Evolutionary conservation across 2,329 filamentous ascomycete genomes (phyloP), one percentile per base, ranked within the genome.

Genomic region (Onygenales sp.): DNA sequence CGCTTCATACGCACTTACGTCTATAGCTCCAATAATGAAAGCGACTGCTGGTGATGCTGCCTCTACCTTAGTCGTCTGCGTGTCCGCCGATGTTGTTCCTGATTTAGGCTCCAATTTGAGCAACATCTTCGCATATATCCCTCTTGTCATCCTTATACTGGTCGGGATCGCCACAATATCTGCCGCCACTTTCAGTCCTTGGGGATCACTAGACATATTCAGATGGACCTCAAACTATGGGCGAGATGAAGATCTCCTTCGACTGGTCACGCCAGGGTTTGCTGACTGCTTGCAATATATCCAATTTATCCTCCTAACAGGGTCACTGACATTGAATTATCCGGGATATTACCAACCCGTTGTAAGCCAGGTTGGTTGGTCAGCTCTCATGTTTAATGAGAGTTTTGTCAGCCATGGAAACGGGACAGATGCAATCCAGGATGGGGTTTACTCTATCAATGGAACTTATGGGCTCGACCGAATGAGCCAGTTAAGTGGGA

Each of bases 211-310:
- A 6, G 87, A 98, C 66, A 78, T 92, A 17, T 97, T 97, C 67
- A 85, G 88, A 60, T 98, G 92, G 90, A 90, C 89, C n/a, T 94
- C 89, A 65, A 98, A 98, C 67, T 97, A 95, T 67, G 93, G 93
- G 37, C 84, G 92, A 61, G 93, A 98, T 62, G 87, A 88, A 56
- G 93, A 98, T 71, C 76, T 96, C 59, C 77, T 98, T 52, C 84
- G 93, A 52, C 77, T 98, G 47, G 89, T 98, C 36, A 98, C 93
- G 0, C 93, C 93, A 4, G 93, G 93, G 0, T 97, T 98, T 66
- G 90, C 89, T 6, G 93, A 98, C 66, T 98, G 93, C 64, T 77
- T 98, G 52, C 91, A 97, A 70, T 97, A 98, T 67, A 87, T 98
- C 14, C 93, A 98, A 66, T 98, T 95, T 62, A 78, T 93, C 52